Evolutionary conservation across 2,329 filamentous ascomycete species (phyloP), one percentile per base, ranked within the genome.

Genomic region (Ascomycota sp.): DNA sequence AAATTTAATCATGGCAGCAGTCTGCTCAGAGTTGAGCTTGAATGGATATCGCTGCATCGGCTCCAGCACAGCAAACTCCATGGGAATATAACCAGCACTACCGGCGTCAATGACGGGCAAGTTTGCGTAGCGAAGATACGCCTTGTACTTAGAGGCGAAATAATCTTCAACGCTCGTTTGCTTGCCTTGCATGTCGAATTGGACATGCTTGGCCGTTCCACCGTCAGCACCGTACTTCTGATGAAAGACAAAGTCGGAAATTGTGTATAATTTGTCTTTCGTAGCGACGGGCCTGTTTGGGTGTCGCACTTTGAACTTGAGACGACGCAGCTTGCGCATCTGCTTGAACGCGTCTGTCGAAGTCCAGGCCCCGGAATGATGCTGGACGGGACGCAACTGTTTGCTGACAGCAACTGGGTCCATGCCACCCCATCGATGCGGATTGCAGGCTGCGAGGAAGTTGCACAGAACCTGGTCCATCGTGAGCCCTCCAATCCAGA

Each of bases 1-100:
- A 42, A 86, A 82, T 50, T 78, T 86, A 57, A 98, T 94, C 89
- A 98, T 98, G 5, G 65, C 55, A 0, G 75, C 57, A 0, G 86
- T 94, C 54, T 92, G 62, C 0, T 53, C 46, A 0, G 63, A 57
- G 31, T 63, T 63, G 2, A 78, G 47, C 49, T 77, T 78, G 52
- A 57, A 75, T 0, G 57, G 55, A 38, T 75, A 79, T 0, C 66
- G 57, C 45, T 77, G 72, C 44, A 68, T 61, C 0, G 56, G 48
- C 23, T 57, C 42, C 6, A 72, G 38, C 7, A 53, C 50, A 32
- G 66, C 69, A 4, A 71, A 46, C 39, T 78, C 74, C 52, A 76
- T 63, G 0, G 73, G 73, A 36, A 75, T 72, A 4, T 53, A 48
- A 0, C 61, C 67, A 2, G 47, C 60, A 25, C 60, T 62, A 4